A percentile compares a stretch with the other conserved stretches of the same genome.
Evolutionary conservation across 257 asterid genomes (phyloP).

Genomic region (Solanum arcanum): DNA sequence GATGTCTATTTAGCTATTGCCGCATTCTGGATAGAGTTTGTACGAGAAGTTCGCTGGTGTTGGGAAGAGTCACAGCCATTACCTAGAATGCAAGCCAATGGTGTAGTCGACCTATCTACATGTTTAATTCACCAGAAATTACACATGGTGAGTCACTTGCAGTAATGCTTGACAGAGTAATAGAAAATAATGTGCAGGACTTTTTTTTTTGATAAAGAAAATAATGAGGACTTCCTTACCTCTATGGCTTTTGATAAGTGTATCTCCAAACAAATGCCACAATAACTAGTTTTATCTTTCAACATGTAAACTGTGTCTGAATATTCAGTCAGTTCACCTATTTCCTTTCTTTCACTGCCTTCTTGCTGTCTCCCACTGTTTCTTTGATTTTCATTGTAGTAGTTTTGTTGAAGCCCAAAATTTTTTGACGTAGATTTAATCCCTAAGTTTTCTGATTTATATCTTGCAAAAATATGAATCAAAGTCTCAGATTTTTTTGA

Average conservation of each 20-base stretch:
- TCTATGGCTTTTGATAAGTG: neutral
- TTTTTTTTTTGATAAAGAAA: neutral
- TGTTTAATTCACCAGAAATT: conserved; percentile 83
- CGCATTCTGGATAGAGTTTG: conserved; percentile 92
- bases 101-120: conserved; percentile 65
- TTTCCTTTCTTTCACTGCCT: neutral
- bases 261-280: neutral
- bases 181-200: neutral
- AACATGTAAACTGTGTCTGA: neutral
- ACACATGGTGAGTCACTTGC: conserved; percentile 56
- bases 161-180: neutral
- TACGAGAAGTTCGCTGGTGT: conserved; percentile 86
- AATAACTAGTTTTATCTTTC: neutral
- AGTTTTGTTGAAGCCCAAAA: neutral
- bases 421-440: neutral
- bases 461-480: neutral
- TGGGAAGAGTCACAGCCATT: conserved; percentile 93
- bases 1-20: conserved; percentile 53
- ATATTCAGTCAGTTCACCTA: neutral
- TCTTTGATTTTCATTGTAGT: neutral
- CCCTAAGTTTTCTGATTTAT: neutral
- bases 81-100: conserved; percentile 61
- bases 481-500: neutral
- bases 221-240: neutral
- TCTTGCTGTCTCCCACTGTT: neutral